Evolutionary conservation across 2,329 filamentous ascomycete genomes (phyloP).

Genomic region (Piedraia hortae): DNA sequence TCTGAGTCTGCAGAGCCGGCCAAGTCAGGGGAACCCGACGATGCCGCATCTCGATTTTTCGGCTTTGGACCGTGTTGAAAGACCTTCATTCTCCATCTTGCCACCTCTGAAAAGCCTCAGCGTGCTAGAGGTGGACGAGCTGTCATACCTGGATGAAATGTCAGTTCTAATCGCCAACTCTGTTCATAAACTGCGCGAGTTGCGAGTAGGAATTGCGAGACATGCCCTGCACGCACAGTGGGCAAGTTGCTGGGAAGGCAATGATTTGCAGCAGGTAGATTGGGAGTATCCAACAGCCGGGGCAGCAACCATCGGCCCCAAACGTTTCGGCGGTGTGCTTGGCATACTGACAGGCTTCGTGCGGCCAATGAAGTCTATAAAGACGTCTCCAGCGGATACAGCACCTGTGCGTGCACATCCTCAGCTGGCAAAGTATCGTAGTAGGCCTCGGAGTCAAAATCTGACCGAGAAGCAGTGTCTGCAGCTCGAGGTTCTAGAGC

Average conservation of each 20-base stretch:
- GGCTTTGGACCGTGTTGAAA: constrained; percentile 32
- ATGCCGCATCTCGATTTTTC: constrained; percentile 7
- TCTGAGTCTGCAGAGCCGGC: constrained; percentile 3
- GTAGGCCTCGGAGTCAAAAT: constrained; percentile 2
- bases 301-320: constrained; percentile 26
- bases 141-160: constrained; percentile 65
- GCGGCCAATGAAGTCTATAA: constrained; percentile 23
- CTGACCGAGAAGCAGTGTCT: constrained; percentile 13
- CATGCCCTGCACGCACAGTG: constrained; percentile 27
- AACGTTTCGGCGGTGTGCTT: constrained; percentile 37
- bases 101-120: constrained; percentile 47
- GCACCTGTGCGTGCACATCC: constrained; percentile 5
- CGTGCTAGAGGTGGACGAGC: constrained; percentile 56
- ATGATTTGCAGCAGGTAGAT: constrained; percentile 34
- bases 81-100: constrained; percentile 53
- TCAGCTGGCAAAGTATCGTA: no score
- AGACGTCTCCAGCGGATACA: background rate
- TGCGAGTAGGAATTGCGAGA: constrained; percentile 43
- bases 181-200: constrained; percentile 34
- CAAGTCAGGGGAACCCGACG: constrained; percentile 1
- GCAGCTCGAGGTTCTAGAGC: constrained; percentile 40
- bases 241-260: constrained; percentile 34
- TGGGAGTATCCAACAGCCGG: constrained; percentile 26
- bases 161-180: constrained; percentile 48
- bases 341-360: constrained; percentile 40